Base-by-base conservation (phyloP, 495 filamentous ascomycete species). In the Cercophora newfieldiana region DNA sequence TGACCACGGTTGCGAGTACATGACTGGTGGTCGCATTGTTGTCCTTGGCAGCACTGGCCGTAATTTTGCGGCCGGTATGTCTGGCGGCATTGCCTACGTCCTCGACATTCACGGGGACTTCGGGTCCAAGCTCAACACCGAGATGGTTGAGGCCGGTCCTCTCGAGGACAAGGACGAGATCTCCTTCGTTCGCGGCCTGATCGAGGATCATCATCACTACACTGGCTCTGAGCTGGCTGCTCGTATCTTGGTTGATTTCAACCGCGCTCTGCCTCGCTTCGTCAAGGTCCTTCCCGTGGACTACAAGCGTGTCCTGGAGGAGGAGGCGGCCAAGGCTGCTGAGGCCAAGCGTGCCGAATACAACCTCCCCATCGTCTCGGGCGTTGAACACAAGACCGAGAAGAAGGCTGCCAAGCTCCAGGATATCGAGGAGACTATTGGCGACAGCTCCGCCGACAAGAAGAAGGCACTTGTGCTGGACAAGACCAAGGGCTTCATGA, bases 21-120 rank as follows among this genome's bases (percentile, higher is more conserved):
- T 99, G 95, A 99, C 95, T 65, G 95, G 95, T 73, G 95, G 95
- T 73, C 92, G 96, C 75, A 87, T 98, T 44, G 81, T 99, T 64
- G 83, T 96, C 66, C 84, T 99, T 53, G 95, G 95, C 64, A 87
- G 89, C 72, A 97, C 92, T 72, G 95, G 95, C n/a, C 95, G 95
- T 68, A 99, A 99, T 85, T 99, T 99, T 72, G 95, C 96, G 72
- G 95, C 95, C 64, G 95, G 95, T 82, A 99, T 99, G 95, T 98
- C 94, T 72, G 95, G 95, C 71, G 95, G 95, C 81, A 98, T 99
- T 80, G 94, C 96, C 33, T 99, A 99, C 68, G 87, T 98, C 61
- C 86, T 99, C 19, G 95, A 99, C 71, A 90, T 96, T 80, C 87
- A 94, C 74, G 86, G 91, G 64, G 92, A 98, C 81, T 97, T 98